These are phyloP conservation scores for Debaryomyces robertsiae DNA, from an alignment of 1,139 yeast species.

Conservation along the genomic window DNA sequence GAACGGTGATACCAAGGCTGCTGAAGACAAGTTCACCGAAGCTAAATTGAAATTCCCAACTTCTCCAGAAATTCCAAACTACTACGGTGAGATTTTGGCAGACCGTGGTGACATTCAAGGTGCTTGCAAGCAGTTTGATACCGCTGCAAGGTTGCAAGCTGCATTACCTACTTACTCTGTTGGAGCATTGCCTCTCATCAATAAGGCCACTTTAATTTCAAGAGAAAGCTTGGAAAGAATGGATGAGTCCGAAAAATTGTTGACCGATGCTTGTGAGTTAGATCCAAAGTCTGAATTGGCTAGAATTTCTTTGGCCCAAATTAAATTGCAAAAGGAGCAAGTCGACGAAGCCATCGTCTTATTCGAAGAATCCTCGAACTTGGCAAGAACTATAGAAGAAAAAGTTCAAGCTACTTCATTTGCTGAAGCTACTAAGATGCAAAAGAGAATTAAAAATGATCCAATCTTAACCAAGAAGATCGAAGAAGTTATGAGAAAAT, in stretches of 20 bases:
- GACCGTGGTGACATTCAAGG: conserved; percentile 73
- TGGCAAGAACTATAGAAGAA: conserved; percentile 85
- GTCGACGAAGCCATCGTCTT: conserved; percentile 78
- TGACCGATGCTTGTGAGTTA: conserved; percentile 74
- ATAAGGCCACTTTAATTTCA: conserved; percentile 78
- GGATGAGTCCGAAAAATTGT: conserved; percentile 64
- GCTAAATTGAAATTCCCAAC: conserved; percentile 82
- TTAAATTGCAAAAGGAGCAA: conserved; percentile 80
- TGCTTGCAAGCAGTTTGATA: conserved; percentile 84
- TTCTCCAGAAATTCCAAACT: conserved; percentile 90
- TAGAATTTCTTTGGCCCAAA: conserved; percentile 85
- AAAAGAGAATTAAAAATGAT: conserved; percentile 68
- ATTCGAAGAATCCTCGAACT: conserved; percentile 79
- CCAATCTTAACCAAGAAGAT: conserved; percentile 55
- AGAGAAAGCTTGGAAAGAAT: conserved; percentile 58
- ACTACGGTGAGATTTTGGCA: conserved; percentile 90
- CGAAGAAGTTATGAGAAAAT: conserved; percentile 46
- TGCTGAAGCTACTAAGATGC: conserved; percentile 89
- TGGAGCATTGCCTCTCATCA: conserved; percentile 88
- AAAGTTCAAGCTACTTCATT: conserved; percentile 89
- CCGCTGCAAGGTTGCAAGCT: conserved; percentile 80
- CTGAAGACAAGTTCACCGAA: conserved; percentile 69
- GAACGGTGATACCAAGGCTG: conserved; percentile 61
- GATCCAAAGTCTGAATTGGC: conserved; percentile 93
- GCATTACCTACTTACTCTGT: conserved; percentile 62